Percentiles rank a stretch among this genome's conserved stretches.
Conservation (phyloP, 495 filamentous ascomycete genomes). For the Lophiostoma macrostomum region DNA sequence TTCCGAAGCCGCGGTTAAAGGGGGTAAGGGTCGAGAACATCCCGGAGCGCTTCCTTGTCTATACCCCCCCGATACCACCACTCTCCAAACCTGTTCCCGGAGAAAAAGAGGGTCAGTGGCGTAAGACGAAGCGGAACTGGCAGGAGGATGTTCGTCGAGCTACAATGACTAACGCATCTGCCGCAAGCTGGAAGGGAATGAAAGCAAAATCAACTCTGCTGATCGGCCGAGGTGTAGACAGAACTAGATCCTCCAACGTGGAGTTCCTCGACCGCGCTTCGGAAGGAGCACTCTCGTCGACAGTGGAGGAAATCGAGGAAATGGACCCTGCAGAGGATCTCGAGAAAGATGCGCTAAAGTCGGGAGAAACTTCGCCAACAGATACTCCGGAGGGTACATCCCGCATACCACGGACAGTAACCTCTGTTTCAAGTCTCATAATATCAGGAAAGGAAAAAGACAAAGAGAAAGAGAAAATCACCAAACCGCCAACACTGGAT, state of each 20-base stretch:
- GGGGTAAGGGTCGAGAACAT: constrained; percentile 32
- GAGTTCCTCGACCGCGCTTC: constrained; percentile 44
- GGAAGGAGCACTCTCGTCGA: constrained; percentile 16
- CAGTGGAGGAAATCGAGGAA: constrained; percentile 7
- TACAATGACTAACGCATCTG: constrained; percentile 39
- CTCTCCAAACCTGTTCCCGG: constrained; percentile 39
- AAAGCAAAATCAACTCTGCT: constrained; percentile 41
- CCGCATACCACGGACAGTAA: no score
- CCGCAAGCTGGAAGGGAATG: constrained; percentile 42
- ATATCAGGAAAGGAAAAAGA: neutral
- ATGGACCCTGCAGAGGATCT: no score
- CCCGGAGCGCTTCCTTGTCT: constrained; percentile 43
- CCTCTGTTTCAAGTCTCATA: no score
- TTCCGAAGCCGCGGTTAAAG: constrained; percentile 39
- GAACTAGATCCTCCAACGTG: constrained; percentile 39
- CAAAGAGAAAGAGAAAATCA: neutral
- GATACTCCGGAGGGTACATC: no score
- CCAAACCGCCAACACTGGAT: constrained; percentile 9
- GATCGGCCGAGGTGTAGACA: constrained; percentile 38
- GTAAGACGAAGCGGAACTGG: constrained; percentile 45
- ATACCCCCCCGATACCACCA: constrained; percentile 43
- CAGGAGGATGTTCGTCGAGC: constrained; percentile 44
- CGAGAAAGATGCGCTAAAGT: no score
- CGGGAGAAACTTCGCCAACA: no score
- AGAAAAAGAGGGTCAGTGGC: constrained; percentile 42